Evolutionary conservation across 257 asterid species (phyloP), one percentile per base, ranked within the genome.

Genomic region (Salvia miltiorrhiza): DNA sequence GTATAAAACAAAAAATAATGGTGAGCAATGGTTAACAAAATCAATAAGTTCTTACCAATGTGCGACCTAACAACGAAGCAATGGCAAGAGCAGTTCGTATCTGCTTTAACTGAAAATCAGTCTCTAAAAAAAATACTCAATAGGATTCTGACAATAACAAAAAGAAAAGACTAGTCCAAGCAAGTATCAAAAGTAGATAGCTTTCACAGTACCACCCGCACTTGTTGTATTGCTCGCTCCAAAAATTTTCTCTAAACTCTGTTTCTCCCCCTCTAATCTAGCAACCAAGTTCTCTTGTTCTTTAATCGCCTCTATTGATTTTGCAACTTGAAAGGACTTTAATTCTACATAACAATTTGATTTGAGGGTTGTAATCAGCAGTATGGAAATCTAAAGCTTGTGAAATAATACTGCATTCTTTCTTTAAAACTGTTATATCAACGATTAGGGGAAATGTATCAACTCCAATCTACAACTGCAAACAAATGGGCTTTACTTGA

Each of bases 81-180:
- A 94, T 73, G 77, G 96, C 95, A 78, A 94, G 95, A 44, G 99
- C 99, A 67, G 87, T 87, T 78, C 99, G 86, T 87, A 91, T 87
- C 75, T 94, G 99, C 82, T 89, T 94, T 33, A 91, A 85, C 99
- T 94, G 88, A 76, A 80, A 60, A 68, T 32, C 73, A 73, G 55
- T n/a, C n/a, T n/a, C n/a, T n/a, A n/a, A n/a, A n/a, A n/a, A n/a
- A n/a, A n/a, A n/a, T n/a, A n/a, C n/a, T n/a, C n/a, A n/a, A n/a
- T n/a, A n/a, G n/a, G n/a, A n/a, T n/a, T n/a, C n/a, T n/a, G n/a
- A n/a, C n/a, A n/a, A 45, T 9, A 50, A 43, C 43, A 55, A 48
- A 44, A 12, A 12, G 40, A 58, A 12, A 55, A 19, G 50, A 21
- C 64, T 23, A 47, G 43, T 26, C 71, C 19, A 7, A 41, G 39